These are phyloP conservation scores for Hyaloscypha bicolor DNA, from an alignment of 495 filamentous ascomycete genomes.

Conservation along the genomic window DNA sequence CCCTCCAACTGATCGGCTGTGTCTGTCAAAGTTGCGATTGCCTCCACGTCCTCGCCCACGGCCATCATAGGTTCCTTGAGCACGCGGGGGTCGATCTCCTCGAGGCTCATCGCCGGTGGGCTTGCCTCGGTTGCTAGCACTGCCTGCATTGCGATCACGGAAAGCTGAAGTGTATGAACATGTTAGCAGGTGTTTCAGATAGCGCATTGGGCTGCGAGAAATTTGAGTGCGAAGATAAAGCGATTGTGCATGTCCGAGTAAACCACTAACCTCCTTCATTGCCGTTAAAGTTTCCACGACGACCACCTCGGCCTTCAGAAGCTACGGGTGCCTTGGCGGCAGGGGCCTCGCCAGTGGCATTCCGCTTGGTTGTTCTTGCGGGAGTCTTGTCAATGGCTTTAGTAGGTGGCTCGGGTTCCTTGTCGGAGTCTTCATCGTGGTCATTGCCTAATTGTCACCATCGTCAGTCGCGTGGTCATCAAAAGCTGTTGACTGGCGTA, in stretches of 20 bases:
- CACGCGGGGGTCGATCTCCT: conserved; percentile 32
- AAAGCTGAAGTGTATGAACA: conserved; percentile 59
- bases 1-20: conserved; percentile 73
- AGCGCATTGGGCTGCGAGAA: conserved; percentile 17
- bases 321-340: conserved; percentile 39
- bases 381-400: conserved; percentile 85
- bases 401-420: conserved; percentile 73
- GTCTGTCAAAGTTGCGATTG: conserved; percentile 71
- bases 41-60: conserved; percentile 58
- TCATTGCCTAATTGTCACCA: conserved; percentile 71
- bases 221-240: conserved; percentile 8
- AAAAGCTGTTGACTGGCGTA: conserved; percentile 28
- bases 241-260: conserved; percentile 3
- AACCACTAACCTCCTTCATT: conserved; percentile 78
- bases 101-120: conserved; percentile 68
- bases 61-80: conserved; percentile 54
- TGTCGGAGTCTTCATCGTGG: conserved; percentile 81
- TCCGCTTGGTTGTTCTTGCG: conserved; percentile 83
- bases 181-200: neutral
- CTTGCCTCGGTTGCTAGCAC: conserved; percentile 80
- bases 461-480: conserved; percentile 33
- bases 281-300: conserved; percentile 60
- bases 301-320: conserved; percentile 53
- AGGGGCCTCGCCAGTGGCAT: conserved; percentile 75
- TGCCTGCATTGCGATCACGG: conserved; percentile 86